These are phyloP conservation scores for Pisolithus sp. DNA, from an alignment of 768 basidiomycete species.

Conservation along the genomic window DNA sequence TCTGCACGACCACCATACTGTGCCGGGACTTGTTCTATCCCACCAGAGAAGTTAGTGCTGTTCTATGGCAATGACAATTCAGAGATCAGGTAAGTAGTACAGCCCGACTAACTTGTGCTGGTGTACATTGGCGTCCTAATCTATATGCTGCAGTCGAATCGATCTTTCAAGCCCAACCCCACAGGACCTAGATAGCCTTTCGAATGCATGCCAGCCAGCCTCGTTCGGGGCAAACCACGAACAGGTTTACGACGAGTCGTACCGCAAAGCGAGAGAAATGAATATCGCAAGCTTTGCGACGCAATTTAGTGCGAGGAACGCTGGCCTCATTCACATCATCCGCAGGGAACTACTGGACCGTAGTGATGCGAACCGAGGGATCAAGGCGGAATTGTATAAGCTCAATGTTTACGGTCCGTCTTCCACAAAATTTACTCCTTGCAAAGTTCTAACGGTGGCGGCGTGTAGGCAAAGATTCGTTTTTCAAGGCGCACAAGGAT, in stretches of 20 bases:
- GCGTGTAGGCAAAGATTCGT: constrained; percentile 32
- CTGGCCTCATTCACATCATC: constrained; percentile 24
- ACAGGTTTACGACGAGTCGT: no score
- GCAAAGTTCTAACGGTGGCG: not conserved
- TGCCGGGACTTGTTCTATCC: no score
- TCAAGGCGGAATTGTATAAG: constrained; percentile 37
- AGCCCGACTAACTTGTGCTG: no score
- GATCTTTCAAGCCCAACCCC: not conserved
- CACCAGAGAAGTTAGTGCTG: no score
- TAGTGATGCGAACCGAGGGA: constrained; percentile 2
- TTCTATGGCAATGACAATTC: no score
- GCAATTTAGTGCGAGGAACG: constrained; percentile 22
- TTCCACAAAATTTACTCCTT: not conserved
- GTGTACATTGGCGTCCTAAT: no score
- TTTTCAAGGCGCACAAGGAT: constrained; percentile 47
- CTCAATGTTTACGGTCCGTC: constrained; percentile 40
- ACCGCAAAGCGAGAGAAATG: constrained; percentile 12
- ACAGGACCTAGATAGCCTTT: constrained; percentile 17
- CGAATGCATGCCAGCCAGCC: constrained; percentile 25
- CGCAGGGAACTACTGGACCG: constrained; percentile 17
- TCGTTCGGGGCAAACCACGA: no score
- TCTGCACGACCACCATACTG: no score
- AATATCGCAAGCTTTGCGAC: constrained; percentile 24
- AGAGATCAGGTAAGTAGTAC: no score
- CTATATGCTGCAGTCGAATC: no score